Base-by-base conservation (phyloP, 306 rosid genomes). In the Sicyos edulis region DNA sequence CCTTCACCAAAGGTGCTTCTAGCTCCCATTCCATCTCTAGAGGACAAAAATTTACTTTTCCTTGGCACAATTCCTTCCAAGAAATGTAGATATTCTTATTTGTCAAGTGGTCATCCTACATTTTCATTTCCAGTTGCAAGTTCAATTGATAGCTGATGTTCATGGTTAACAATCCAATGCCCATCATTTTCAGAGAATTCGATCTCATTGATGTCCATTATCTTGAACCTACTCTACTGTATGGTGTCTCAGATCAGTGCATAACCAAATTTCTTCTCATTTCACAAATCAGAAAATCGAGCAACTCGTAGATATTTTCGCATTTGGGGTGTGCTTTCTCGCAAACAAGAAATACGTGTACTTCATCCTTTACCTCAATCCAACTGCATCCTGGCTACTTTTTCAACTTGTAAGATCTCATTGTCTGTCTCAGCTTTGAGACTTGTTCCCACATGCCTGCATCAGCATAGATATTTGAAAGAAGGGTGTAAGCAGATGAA, bases 361-460 rank as follows among this genome's bases (percentile, higher is more conserved):
- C 82, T 82, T 86, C 90, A 51, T 88, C 89, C 80, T 87, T 88
- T 26, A 90, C 81, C 85, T 92, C 96, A 75, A 92, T 87, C 98
- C 96, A 92, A 77, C 98, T 92, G 62, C 98, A 92, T 75, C 91
- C 96, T 0, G 98, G 96, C 70, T 92, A 96, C 79, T 92, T 92
- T 79, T 86, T 90, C 54, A 90, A 72, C 64, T 73, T 79, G 71
- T 73, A 54, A 54, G 72, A 73, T 86, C 81, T 88, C 98, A 90
- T 92, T 51, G 81, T 78, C 78, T 78, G 85, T 80, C 96, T 85
- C 69, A 86, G 82, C 79, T 79, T 77, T 0, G 96, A 83, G 13
- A 89, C 92, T 81, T 87, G 86, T 45, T 74, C 77, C 97, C 97
- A 92, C 87, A 87, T 86, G 62, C 89, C 92, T 1, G 86, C 86